phyloP scores from a whole-genome alignment of 441 rosid genomes.

The Codiaeum variegatum region DNA sequence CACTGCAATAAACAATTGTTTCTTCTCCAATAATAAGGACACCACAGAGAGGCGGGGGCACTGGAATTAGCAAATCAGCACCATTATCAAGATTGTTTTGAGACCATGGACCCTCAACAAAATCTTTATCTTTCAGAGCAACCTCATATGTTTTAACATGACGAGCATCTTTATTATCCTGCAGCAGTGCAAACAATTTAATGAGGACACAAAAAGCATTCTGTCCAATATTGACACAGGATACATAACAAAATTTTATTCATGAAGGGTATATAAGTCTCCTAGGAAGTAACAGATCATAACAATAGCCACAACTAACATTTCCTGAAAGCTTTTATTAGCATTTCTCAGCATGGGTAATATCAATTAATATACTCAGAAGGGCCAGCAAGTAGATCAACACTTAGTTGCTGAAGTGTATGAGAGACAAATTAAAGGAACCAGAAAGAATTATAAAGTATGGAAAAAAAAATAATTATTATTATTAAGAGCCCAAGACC shows the following conservation, averaged over 20 bases:
- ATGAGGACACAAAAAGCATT: not conserved
- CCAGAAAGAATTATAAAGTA: not conserved
- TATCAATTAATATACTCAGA: not conserved
- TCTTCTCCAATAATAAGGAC: conserved; percentile 96
- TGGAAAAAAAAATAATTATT: not conserved
- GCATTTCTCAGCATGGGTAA: not conserved
- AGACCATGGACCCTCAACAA: conserved; percentile 95
- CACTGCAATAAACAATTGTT: conserved; percentile 90
- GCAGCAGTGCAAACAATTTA: conserved; percentile 15
- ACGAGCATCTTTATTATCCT: conserved; percentile 99
- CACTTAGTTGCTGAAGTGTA: not conserved
- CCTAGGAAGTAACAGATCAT: not conserved
- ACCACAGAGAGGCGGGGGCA: conserved; percentile 95
- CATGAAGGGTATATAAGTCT: not conserved
- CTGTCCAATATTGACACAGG: not conserved
- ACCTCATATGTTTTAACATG: conserved; percentile 96
- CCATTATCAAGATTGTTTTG: conserved; percentile 96
- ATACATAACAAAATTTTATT: not conserved
- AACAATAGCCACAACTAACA: not conserved
- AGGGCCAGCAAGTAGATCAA: not conserved
- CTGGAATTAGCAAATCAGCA: conserved; percentile 89
- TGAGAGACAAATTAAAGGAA: not conserved
- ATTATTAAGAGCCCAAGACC: not conserved
- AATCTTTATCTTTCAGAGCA: conserved; percentile 91
- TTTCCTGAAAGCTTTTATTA: not conserved